Conservation (phyloP, 148 eudicot genomes). For the Rhododendron ovatum region DNA sequence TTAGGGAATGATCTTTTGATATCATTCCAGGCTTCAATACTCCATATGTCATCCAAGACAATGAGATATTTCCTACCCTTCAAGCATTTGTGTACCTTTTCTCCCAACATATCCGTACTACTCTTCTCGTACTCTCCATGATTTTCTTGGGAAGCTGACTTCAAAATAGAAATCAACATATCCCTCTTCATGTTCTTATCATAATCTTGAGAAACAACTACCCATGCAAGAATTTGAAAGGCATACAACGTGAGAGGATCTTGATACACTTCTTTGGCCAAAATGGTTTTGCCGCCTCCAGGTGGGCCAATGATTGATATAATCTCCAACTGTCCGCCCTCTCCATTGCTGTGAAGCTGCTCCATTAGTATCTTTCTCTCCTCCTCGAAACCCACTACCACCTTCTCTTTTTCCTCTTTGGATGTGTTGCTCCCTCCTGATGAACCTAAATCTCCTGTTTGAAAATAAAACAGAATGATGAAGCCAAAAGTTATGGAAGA, state of each 20-base stretch:
- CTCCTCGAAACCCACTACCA: slow-evolving; percentile 26
- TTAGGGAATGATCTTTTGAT: slow-evolving; percentile 28
- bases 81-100: neutral
- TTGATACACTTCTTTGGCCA: no score
- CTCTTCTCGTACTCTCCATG: neutral
- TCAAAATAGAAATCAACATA: neutral
- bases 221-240: no score
- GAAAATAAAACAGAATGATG: neutral
- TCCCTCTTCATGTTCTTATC: no score
- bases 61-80: slow-evolving; percentile 16
- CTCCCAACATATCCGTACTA: slow-evolving; percentile 14
- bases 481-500: neutral
- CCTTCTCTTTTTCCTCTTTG: slow-evolving; percentile 9
- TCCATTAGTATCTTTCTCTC: no score
- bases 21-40: slow-evolving; percentile 32
- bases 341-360: no score
- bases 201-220: no score
- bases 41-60: slow-evolving; percentile 49
- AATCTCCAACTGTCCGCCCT: no score
- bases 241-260: no score
- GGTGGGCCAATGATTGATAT: no score
- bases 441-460: neutral
- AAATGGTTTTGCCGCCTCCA: no score
- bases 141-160: neutral
- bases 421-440: neutral